Percentiles rank a stretch among this genome's conserved stretches.
Conservation (phyloP, 305 asterid genomes). For the Coffea humblotiana region DNA sequence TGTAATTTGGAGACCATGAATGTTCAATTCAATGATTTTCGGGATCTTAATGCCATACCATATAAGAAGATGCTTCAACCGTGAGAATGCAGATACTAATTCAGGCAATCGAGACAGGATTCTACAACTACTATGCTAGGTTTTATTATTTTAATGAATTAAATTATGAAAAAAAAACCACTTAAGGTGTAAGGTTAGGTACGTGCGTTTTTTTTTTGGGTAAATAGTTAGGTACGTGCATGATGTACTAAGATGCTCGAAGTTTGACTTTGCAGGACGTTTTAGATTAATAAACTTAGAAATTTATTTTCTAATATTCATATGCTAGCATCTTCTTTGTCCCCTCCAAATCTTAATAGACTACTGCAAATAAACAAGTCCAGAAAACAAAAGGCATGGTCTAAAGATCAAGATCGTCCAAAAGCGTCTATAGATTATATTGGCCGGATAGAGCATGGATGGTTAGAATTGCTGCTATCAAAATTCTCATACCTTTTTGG, state of each 20-base stretch:
- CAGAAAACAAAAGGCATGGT: conserved; percentile 1
- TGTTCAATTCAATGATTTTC: no score
- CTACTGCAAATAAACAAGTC: neutral
- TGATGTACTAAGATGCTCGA: conserved; percentile 5
- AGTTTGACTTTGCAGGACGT: conserved; percentile 23
- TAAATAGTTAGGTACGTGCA: conserved; percentile 1
- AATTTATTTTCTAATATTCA: neutral
- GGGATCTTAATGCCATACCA: neutral
- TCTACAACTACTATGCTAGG: neutral
- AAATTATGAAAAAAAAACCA: neutral
- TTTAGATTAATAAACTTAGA: neutral
- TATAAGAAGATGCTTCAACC: neutral
- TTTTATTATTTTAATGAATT: neutral
- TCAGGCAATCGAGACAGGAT: neutral
- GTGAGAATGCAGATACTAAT: neutral
- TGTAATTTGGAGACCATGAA: no score
- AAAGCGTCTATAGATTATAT: neutral
- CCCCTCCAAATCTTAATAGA: conserved; percentile 8
- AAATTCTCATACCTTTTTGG: conserved; percentile 1
- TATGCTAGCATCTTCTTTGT: conserved; percentile 7
- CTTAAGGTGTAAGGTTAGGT: neutral
- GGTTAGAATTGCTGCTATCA: neutral
- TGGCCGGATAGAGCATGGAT: neutral
- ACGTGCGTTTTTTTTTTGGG: no score
- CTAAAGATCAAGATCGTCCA: neutral